These are phyloP conservation scores for rapeseed (Brassica napus) DNA, from an alignment of 345 rosid species.

Conservation along the genomic window Da-Ae NC_063444.1:6463001-6463500, in stretches of 20 bases:
- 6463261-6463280: constrained; percentile 28
- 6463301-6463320: constrained; percentile 88
- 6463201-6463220: constrained; percentile 65
- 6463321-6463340: constrained; percentile 97
- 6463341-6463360: constrained; percentile 97
- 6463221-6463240: constrained; percentile 1
- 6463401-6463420: constrained; percentile 68
- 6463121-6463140: constrained; percentile 11
- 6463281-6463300: constrained; percentile 69
- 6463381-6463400: constrained; percentile 84
- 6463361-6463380: constrained; percentile 90
- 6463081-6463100: neutral
- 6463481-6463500: constrained; percentile 33
- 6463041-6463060: constrained; percentile 98
- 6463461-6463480: constrained; percentile 17
- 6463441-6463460: constrained; percentile 15
- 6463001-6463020: constrained; percentile 90
- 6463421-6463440: neutral
- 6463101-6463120: constrained; percentile 1
- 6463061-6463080: neutral
- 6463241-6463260: neutral
- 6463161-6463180: constrained; percentile 95
- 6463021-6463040: constrained; percentile 95
- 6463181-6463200: constrained; percentile 95
- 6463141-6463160: constrained; percentile 93